Evolutionary conservation across 371 early-diverging fungal species (phyloP).

Genomic region (Mucor plumbeus): DNA sequence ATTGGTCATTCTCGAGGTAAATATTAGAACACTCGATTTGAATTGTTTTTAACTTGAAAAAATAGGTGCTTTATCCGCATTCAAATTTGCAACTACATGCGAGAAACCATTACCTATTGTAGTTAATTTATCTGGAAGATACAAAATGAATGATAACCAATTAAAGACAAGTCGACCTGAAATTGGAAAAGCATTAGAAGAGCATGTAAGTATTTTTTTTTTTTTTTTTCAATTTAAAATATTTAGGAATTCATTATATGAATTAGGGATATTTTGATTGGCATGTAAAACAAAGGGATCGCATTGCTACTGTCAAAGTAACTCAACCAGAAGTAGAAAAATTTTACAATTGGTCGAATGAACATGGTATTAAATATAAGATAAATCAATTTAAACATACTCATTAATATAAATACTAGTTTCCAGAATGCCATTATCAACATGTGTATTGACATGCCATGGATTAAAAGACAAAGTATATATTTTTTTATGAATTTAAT

Average conservation of each 20-base stretch:
- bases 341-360: conserved; percentile 45
- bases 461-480: conserved; percentile 60
- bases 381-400: background rate
- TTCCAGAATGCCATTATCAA: conserved; percentile 58
- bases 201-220: conserved; percentile 25
- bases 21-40: background rate
- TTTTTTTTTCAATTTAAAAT: background rate
- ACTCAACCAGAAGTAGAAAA: conserved; percentile 43
- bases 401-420: conserved; percentile 19
- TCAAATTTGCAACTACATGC: conserved; percentile 60
- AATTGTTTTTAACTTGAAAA: background rate
- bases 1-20: conserved; percentile 66
- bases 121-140: conserved; percentile 63
- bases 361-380: conserved; percentile 34
- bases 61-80: conserved; percentile 56
- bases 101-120: conserved; percentile 46
- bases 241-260: background rate
- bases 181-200: conserved; percentile 35
- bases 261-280: conserved; percentile 51
- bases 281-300: conserved; percentile 42
- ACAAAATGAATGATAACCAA: conserved; percentile 54
- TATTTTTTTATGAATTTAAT: conserved; percentile 1
- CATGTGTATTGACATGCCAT: conserved; percentile 63
- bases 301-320: conserved; percentile 38
- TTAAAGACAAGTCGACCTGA: conserved; percentile 36